A percentile compares a stretch with the other conserved stretches of the same genome.
phyloP scores from a whole-genome alignment of 73 alveolate species.

The Blepharisma japonicum region DNA sequence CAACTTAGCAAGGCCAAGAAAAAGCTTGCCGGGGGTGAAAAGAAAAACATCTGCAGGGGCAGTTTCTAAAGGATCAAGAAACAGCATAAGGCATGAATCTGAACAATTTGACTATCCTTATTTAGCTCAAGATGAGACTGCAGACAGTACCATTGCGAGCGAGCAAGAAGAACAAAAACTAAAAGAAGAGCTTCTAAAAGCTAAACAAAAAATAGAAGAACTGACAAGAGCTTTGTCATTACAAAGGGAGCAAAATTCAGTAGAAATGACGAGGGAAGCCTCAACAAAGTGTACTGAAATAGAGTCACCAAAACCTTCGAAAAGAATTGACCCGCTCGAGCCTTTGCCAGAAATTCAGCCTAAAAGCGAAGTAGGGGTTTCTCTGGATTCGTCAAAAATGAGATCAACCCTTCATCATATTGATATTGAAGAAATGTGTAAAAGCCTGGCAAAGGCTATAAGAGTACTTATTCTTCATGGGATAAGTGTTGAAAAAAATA shows the following conservation, averaged over 20 bases:
- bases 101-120: not conserved
- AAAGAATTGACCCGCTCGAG: conserved; percentile 25
- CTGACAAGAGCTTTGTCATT: not conserved
- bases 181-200: not conserved
- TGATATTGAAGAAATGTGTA: conserved; percentile 64
- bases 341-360: conserved; percentile 30
- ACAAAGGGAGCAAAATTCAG: not conserved
- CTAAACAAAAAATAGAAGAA: not conserved
- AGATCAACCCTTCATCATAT: conserved; percentile 50
- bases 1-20: not conserved
- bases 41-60: not conserved
- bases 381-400: conserved; percentile 53
- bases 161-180: not conserved
- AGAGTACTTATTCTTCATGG: not conserved
- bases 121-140: not conserved
- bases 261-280: not conserved
- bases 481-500: conserved; percentile 32
- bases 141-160: not conserved
- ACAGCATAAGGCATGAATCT: not conserved
- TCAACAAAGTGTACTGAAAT: not conserved
- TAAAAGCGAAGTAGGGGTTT: conserved; percentile 39
- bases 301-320: not conserved
- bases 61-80: not conserved
- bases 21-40: not conserved
- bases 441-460: conserved; percentile 53